phyloP scores from a whole-genome alignment of 2,329 filamentous ascomycete genomes.

The Hymenoscyphus albidus region DNA sequence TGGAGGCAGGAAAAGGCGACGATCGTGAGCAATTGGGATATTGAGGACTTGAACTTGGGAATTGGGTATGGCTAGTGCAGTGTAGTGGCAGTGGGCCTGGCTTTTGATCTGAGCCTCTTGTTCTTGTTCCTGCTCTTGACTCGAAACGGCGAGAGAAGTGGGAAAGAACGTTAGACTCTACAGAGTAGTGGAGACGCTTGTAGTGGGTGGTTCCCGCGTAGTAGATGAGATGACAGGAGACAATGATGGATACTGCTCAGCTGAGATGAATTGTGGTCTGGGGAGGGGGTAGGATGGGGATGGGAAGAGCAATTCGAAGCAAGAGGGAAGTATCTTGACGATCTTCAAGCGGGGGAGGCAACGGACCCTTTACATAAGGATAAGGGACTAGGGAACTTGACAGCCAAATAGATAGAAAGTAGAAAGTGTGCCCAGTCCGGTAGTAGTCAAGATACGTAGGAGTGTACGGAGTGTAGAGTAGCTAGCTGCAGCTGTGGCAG shows the following conservation, averaged over 20 bases:
- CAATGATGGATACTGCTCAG: background rate
- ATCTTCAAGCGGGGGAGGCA: constrained; percentile 7
- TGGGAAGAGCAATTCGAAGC: background rate
- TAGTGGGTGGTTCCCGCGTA: background rate
- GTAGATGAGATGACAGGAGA: background rate
- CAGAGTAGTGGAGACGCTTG: background rate
- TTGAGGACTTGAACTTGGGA: background rate
- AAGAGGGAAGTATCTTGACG: constrained; percentile 9
- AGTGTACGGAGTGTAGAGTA: background rate
- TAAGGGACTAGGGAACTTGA: no score
- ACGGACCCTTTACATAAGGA: background rate
- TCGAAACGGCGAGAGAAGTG: background rate
- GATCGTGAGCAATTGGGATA: background rate
- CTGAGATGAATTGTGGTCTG: constrained; percentile 1
- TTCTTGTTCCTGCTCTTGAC: background rate
- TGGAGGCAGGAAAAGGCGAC: background rate
- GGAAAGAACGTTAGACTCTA: background rate
- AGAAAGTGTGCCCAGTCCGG: no score
- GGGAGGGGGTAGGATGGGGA: background rate
- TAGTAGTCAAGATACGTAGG: background rate
- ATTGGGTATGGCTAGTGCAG: background rate
- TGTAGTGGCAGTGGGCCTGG: no score
- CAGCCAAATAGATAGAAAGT: no score
- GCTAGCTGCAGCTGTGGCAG: no score
- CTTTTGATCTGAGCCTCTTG: no score